Conservation (phyloP, 2,329 filamentous ascomycete species). For the Westerdykella ornata region DNA sequence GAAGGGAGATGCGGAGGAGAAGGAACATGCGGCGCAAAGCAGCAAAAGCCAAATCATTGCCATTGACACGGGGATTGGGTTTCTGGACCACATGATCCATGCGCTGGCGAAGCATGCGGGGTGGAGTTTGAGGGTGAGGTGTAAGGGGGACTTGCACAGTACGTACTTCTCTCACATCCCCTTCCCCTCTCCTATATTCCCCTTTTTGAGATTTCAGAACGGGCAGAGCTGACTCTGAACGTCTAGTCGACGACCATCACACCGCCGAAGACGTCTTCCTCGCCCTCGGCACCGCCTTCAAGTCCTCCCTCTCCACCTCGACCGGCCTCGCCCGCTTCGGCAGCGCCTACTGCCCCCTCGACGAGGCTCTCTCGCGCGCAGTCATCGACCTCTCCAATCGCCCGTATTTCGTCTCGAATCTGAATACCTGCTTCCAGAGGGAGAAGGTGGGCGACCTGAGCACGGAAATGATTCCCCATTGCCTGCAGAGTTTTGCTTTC, state of each 20-base stretch:
- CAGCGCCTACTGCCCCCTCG: slow-evolving; percentile 83
- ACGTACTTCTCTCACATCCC: slow-evolving; percentile 32
- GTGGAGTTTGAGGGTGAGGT: slow-evolving; percentile 79
- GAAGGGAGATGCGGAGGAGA: slow-evolving; percentile 33
- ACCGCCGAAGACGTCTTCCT: slow-evolving; percentile 94
- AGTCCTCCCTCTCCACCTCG: slow-evolving; percentile 67
- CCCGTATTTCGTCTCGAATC: slow-evolving; percentile 74
- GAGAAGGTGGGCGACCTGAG: slow-evolving; percentile 92
- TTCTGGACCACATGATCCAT: slow-evolving; percentile 98
- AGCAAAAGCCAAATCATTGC: slow-evolving; percentile 80
- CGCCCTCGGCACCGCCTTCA: slow-evolving; percentile 80
- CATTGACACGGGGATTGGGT: slow-evolving; percentile 90
- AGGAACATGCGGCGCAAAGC: slow-evolving; percentile 73
- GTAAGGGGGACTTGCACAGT: slow-evolving; percentile 89
- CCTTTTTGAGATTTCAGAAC: neutral
- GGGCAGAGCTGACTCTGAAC: neutral
- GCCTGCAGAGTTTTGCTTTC: slow-evolving; percentile 88
- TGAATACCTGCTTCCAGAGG: slow-evolving; percentile 63
- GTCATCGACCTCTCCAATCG: slow-evolving; percentile 94
- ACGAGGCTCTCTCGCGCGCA: slow-evolving; percentile 88
- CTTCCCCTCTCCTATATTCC: neutral
- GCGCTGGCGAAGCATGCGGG: slow-evolving; percentile 92
- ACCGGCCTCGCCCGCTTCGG: slow-evolving; percentile 85
- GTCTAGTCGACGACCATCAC: slow-evolving; percentile 94
- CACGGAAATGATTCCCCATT: slow-evolving; percentile 96